Percentiles rank a stretch among this genome's conserved stretches.
These are phyloP conservation scores for Melampsora occidentalis DNA, from an alignment of 1,284 basidiomycete species.

Conservation along the genomic window DNA sequence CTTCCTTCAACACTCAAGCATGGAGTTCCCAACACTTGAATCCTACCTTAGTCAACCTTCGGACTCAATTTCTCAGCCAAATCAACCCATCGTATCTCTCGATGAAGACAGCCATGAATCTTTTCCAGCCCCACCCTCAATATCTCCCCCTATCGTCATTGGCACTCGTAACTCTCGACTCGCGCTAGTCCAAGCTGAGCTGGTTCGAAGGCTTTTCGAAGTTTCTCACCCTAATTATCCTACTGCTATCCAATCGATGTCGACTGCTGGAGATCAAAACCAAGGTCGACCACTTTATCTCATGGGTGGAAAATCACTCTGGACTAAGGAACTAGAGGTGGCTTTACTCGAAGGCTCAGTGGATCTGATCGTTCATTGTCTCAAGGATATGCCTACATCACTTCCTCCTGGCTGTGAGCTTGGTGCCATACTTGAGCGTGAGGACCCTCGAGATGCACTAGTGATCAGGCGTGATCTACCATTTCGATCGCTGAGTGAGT, in stretches of 20 bases:
- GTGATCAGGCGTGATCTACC: constrained; percentile 75
- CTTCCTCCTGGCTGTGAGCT: constrained; percentile 81
- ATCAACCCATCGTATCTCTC: background rate
- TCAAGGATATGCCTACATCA: constrained; percentile 90
- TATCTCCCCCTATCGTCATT: constrained; percentile 58
- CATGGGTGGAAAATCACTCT: constrained; percentile 69
- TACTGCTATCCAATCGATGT: constrained; percentile 78
- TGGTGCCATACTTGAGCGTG: constrained; percentile 78
- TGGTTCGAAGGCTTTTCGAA: constrained; percentile 64
- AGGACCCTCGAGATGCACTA: constrained; percentile 83
- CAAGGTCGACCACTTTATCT: constrained; percentile 64
- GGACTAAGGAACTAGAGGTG: constrained; percentile 93
- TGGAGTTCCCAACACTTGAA: constrained; percentile 15
- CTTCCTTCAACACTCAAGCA: background rate
- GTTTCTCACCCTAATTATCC: constrained; percentile 57
- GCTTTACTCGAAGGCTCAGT: constrained; percentile 69
- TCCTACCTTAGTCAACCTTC: background rate
- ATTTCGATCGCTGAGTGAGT: constrained; percentile 74
- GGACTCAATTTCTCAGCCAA: background rate
- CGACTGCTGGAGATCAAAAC: constrained; percentile 87
- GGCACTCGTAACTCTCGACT: constrained; percentile 82
- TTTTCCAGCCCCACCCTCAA: background rate
- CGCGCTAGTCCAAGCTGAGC: constrained; percentile 79
- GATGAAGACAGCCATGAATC: background rate
- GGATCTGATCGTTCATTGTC: constrained; percentile 88